These are phyloP conservation scores for Phytopythium oedochilum DNA, from an alignment of 352 stramenopile genomes.

Conservation along the genomic window DNA sequence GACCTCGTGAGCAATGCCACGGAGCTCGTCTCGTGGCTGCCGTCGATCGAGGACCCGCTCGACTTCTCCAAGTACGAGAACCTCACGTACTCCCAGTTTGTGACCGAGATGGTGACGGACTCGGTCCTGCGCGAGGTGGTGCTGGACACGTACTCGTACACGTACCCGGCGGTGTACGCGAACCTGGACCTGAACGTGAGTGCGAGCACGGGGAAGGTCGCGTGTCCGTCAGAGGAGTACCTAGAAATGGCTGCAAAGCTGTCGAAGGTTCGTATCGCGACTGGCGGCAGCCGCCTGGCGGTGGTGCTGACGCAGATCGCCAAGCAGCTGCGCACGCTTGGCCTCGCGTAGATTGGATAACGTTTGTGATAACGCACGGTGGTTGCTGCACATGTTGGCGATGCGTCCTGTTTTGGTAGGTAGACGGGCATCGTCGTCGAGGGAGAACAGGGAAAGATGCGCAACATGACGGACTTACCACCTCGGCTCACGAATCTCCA, in stretches of 20 bases:
- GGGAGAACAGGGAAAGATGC: too few relatives aligned
- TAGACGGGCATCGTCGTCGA: too few relatives aligned
- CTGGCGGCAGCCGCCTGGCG: constrained; percentile 48
- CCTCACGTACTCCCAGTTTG: constrained; percentile 27
- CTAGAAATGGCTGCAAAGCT: constrained; percentile 21
- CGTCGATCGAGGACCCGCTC: constrained; percentile 25
- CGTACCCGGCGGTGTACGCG: constrained; percentile 34
- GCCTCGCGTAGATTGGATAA: constrained; percentile 27
- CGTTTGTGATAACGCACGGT: too few relatives aligned
- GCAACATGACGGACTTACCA: too few relatives aligned
- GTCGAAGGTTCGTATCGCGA: constrained; percentile 41
- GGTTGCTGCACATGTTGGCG: too few relatives aligned
- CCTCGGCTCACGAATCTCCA: too few relatives aligned
- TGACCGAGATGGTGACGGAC: constrained; percentile 20
- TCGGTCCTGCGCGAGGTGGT: constrained; percentile 23
- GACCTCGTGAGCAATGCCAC: constrained; percentile 33
- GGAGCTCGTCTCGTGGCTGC: constrained; percentile 33
- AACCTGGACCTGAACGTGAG: constrained; percentile 24
- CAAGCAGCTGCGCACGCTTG: constrained; percentile 32
- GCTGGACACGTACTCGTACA: constrained; percentile 44
- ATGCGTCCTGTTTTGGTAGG: too few relatives aligned
- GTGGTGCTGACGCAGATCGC: constrained; percentile 55
- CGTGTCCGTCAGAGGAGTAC: constrained; percentile 36
- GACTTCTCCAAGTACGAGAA: constrained; percentile 38
- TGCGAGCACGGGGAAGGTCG: constrained; percentile 10